phyloP scores from a whole-genome alignment of 2,329 filamentous ascomycete species.

The Fusarium sp. region DNA sequence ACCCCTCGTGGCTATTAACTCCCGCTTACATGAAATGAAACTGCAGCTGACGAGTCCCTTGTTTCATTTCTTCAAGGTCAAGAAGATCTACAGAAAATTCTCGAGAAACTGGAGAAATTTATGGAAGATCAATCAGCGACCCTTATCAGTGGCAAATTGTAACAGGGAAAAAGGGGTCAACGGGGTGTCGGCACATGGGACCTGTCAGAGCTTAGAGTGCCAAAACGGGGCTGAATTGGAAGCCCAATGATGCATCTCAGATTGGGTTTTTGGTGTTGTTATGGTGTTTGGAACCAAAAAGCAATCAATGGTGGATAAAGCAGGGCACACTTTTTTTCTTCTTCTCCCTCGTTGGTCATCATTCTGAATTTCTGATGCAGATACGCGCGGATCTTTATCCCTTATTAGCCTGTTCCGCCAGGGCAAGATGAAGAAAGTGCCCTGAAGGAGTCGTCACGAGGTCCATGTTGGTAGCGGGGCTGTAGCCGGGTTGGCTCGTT shows the following conservation, averaged over 20 bases:
- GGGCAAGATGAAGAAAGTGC: constrained; percentile 33
- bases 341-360: constrained; percentile 18
- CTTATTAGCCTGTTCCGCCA: constrained; percentile 37
- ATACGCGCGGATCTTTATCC: constrained; percentile 36
- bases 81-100: constrained; percentile 37
- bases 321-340: constrained; percentile 25
- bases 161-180: constrained; percentile 29
- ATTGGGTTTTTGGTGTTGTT: constrained; percentile 38
- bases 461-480: constrained; percentile 42
- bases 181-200: constrained; percentile 19
- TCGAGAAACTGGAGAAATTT: constrained; percentile 18
- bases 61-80: constrained; percentile 42
- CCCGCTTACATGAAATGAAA: constrained; percentile 29
- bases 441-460: constrained; percentile 43
- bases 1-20: constrained; percentile 38
- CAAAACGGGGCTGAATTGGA: constrained; percentile 16
- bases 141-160: constrained; percentile 43
- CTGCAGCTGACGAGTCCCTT: constrained; percentile 44
- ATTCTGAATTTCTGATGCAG: constrained; percentile 19
- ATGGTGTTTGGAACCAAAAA: constrained; percentile 23
- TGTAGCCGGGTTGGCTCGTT: constrained; percentile 19
- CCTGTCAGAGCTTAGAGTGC: constrained; percentile 17
- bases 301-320: constrained; percentile 25
- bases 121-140: constrained; percentile 21
- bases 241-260: constrained; percentile 31